A percentile compares a stretch with the other conserved stretches of the same genome.
Evolutionary conservation across 805 yeast genomes (phyloP).

Genomic region (Kuraishia molischiana): DNA sequence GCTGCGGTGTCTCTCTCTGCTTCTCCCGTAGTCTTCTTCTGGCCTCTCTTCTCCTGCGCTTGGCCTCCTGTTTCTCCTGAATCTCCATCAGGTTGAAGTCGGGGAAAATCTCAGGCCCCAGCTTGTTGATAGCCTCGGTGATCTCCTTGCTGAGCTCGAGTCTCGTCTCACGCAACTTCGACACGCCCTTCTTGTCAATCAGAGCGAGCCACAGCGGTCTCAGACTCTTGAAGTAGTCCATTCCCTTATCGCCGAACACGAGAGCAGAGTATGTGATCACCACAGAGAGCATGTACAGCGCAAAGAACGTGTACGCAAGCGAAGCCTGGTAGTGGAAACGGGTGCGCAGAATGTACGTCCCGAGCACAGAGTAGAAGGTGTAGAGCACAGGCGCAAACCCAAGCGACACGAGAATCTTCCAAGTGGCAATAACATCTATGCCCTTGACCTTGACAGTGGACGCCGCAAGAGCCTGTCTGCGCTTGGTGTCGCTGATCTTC

Average conservation of each 20-base stretch:
- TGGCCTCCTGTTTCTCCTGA: constrained; percentile 26
- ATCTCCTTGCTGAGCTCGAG: constrained; percentile 58
- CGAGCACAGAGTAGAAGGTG: constrained; percentile 64
- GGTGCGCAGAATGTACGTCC: constrained; percentile 27
- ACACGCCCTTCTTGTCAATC: constrained; percentile 44
- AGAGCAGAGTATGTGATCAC: constrained; percentile 83
- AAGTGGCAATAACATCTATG: constrained; percentile 90
- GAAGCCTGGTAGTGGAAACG: constrained; percentile 6
- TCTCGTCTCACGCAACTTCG: constrained; percentile 52
- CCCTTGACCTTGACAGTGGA: constrained; percentile 90
- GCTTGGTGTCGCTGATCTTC: constrained; percentile 61
- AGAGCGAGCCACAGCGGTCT: constrained; percentile 69
- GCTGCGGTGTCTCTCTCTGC: constrained; percentile 1
- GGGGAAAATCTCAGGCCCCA: constrained; percentile 81
- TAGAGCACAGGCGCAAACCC: constrained; percentile 85
- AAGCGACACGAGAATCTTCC: constrained; percentile 88
- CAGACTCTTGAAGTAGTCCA: constrained; percentile 77
- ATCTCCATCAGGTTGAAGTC: constrained; percentile 59
- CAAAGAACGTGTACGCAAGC: constrained; percentile 25
- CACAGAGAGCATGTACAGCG: constrained; percentile 57
- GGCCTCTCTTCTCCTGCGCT: constrained; percentile 16
- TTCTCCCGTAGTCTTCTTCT: constrained; percentile 11
- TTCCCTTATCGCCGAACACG: constrained; percentile 85
- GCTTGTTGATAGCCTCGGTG: constrained; percentile 67
- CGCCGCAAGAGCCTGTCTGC: constrained; percentile 68